These are phyloP conservation scores for Entomortierella beljakovae DNA, from an alignment of 192 early-diverging fungal species.

Conservation along the genomic window DNA sequence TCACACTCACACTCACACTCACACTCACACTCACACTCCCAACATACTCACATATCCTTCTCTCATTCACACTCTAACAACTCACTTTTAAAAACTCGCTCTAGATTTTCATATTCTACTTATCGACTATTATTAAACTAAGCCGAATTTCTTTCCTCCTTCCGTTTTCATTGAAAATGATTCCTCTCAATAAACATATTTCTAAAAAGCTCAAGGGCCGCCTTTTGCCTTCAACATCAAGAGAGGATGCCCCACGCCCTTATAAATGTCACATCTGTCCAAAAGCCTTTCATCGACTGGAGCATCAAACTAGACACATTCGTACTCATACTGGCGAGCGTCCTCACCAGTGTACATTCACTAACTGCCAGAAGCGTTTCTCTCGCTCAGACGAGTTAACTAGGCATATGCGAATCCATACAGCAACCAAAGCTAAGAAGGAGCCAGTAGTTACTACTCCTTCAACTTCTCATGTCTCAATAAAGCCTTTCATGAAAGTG, in stretches of 20 bases:
- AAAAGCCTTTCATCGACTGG: slow-evolving; percentile 81
- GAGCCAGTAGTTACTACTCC: slow-evolving; percentile 7
- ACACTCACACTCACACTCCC: too few relatives aligned
- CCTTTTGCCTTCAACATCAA: slow-evolving; percentile 34
- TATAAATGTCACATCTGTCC: slow-evolving; percentile 72
- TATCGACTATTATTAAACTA: too few relatives aligned
- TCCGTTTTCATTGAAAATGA: background rate
- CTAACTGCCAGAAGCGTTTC: slow-evolving; percentile 83
- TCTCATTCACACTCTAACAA: background rate
- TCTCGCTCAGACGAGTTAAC: slow-evolving; percentile 86
- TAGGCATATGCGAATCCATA: slow-evolving; percentile 65
- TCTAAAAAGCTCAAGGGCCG: slow-evolving; percentile 59
- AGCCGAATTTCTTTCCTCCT: too few relatives aligned
- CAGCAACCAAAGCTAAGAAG: slow-evolving; percentile 41
- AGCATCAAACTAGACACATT: slow-evolving; percentile 89
- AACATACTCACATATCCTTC: too few relatives aligned
- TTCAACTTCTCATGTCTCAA: slow-evolving; percentile 5
- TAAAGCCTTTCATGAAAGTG: slow-evolving; percentile 41
- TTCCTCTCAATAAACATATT: slow-evolving; percentile 20
- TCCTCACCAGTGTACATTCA: slow-evolving; percentile 81
- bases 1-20: background rate
- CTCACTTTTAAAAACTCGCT: too few relatives aligned
- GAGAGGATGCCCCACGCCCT: slow-evolving; percentile 68
- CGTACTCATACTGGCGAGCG: slow-evolving; percentile 90
- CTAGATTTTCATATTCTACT: too few relatives aligned